Evolutionary conservation across 768 basidiomycete species (phyloP).

Genomic region (Phaffia australis): DNA sequence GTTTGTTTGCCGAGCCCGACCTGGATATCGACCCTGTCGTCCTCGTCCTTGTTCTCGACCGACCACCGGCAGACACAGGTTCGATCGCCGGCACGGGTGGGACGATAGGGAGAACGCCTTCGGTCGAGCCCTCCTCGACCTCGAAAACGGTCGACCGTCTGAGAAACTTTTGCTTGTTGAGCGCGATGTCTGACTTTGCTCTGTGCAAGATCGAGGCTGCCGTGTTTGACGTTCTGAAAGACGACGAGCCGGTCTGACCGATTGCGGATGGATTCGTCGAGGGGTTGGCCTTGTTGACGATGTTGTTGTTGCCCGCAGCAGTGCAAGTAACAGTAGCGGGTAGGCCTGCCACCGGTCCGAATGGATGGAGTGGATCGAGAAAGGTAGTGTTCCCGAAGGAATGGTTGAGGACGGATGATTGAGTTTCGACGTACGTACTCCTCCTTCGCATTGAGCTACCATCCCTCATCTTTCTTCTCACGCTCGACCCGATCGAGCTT

Average conservation of each 20-base stretch:
- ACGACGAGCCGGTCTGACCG: not conserved
- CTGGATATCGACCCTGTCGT: not conserved
- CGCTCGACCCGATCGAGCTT: too few species aligned
- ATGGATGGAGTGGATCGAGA: too few species aligned
- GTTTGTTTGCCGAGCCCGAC: not conserved
- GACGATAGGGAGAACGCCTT: not conserved
- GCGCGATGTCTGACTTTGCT: conserved; percentile 17
- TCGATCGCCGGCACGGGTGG: not conserved
- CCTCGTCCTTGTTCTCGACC: not conserved
- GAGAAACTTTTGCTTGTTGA: conserved; percentile 15
- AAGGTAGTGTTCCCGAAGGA: too few species aligned
- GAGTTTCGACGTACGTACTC: conserved; percentile 17
- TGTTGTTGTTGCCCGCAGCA: not conserved
- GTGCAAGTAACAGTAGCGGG: too few species aligned
- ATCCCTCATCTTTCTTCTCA: conserved; percentile 14
- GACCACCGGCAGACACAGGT: not conserved
- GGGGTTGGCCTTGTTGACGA: not conserved
- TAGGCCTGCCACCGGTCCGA: too few species aligned
- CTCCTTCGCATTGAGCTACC: conserved; percentile 8
- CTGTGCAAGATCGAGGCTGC: conserved; percentile 2
- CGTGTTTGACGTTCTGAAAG: not conserved
- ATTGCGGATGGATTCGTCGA: not conserved
- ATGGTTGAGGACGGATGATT: not conserved
- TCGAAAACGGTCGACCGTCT: conserved; percentile 21
- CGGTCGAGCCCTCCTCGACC: not conserved